phyloP scores from a whole-genome alignment of 768 basidiomycete genomes.

The Russula dissimulans region DNA sequence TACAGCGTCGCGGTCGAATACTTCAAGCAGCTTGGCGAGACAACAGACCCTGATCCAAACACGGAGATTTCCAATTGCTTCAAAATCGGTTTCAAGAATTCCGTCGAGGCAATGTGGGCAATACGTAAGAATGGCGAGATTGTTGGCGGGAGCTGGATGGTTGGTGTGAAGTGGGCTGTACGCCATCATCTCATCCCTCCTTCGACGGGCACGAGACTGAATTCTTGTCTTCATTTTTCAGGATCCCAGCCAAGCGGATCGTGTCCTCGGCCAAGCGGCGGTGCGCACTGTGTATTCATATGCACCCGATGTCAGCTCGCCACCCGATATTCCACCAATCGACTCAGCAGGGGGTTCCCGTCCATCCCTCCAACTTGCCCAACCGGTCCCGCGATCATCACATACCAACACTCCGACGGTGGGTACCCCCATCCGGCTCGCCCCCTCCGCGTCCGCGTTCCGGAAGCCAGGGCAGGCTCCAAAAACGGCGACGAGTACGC shows the following conservation, averaged over 20 bases:
- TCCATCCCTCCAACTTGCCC: slow-evolving; percentile 30
- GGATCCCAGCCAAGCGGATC: slow-evolving; percentile 56
- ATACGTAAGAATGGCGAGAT: slow-evolving; percentile 79
- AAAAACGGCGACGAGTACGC: slow-evolving; percentile 6
- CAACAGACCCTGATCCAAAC: slow-evolving; percentile 60
- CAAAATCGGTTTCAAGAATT: slow-evolving; percentile 61
- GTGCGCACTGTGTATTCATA: slow-evolving; percentile 15
- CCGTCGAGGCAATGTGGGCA: slow-evolving; percentile 68
- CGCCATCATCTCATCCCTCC: slow-evolving; percentile 27
- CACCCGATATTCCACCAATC: slow-evolving; percentile 18
- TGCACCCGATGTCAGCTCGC: slow-evolving; percentile 17
- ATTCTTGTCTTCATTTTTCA: slow-evolving; percentile 21
- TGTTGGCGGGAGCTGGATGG: slow-evolving; percentile 66
- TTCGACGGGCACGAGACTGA: background rate
- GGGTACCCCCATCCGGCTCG: slow-evolving; percentile 64
- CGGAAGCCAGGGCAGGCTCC: slow-evolving; percentile 34
- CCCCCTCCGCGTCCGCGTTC: slow-evolving; percentile 66
- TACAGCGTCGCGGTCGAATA: slow-evolving; percentile 64
- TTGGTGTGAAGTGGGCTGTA: slow-evolving; percentile 82
- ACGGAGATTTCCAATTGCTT: slow-evolving; percentile 73
- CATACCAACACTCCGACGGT: slow-evolving; percentile 34
- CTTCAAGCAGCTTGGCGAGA: slow-evolving; percentile 62
- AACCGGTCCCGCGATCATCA: slow-evolving; percentile 39
- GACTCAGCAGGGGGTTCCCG: slow-evolving; percentile 22
- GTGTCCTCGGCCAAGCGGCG: slow-evolving; percentile 34